These are phyloP conservation scores for Backusella sp. DNA, from an alignment of 192 early-diverging fungal genomes.

Conservation along the genomic window DNA sequence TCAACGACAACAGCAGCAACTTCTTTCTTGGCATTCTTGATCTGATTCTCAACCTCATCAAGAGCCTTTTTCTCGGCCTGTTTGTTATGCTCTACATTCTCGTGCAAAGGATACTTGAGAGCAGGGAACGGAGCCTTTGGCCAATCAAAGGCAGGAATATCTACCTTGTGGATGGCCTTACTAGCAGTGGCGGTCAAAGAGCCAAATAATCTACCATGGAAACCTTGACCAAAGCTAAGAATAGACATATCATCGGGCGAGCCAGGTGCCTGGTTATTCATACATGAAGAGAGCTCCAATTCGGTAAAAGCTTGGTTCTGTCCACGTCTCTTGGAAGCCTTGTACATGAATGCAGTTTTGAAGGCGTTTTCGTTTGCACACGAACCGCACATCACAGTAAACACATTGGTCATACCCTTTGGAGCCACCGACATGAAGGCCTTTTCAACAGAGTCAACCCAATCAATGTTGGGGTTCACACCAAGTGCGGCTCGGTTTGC, in stretches of 20 bases:
- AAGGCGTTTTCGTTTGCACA: conserved; percentile 74
- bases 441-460: conserved; percentile 57
- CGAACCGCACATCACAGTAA: conserved; percentile 73
- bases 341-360: conserved; percentile 73
- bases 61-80: conserved; percentile 59
- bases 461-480: conserved; percentile 61
- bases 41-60: conserved; percentile 45
- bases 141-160: conserved; percentile 73
- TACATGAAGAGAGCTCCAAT: conserved; percentile 52
- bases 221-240: conserved; percentile 60
- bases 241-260: conserved; percentile 61
- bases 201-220: conserved; percentile 73
- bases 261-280: conserved; percentile 66
- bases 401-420: conserved; percentile 64
- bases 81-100: conserved; percentile 56
- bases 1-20: conserved; percentile 69
- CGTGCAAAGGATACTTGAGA: conserved; percentile 63
- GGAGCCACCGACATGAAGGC: conserved; percentile 69
- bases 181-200: conserved; percentile 64
- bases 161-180: conserved; percentile 73
- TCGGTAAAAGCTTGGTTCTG: conserved; percentile 37
- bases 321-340: conserved; percentile 46
- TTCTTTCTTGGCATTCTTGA: conserved; percentile 46
- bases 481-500: conserved; percentile 67
- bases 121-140: conserved; percentile 63